Conservation (phyloP, 768 basidiomycete genomes). For the Termitomyces heimii region DNA sequence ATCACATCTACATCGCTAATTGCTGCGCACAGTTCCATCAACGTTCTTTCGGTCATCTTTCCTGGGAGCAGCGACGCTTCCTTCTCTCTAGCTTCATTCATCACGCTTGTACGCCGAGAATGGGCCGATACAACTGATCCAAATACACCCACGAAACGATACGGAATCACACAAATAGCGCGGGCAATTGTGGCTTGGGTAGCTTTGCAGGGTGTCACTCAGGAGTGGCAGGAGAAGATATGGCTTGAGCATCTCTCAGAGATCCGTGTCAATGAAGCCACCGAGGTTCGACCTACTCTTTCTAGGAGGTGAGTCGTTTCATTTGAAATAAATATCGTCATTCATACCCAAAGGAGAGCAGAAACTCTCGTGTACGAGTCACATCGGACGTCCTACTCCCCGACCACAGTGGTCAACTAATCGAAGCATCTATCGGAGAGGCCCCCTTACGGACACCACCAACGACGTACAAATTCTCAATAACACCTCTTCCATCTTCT, state of each 20-base stretch:
- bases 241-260: constrained; percentile 67
- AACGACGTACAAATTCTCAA: constrained; percentile 19
- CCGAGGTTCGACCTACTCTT: constrained; percentile 21
- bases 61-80: constrained; percentile 74
- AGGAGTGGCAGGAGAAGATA: constrained; percentile 69
- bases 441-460: constrained; percentile 28
- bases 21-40: constrained; percentile 72
- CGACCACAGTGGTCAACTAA: constrained; percentile 62
- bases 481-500: constrained; percentile 5
- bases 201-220: constrained; percentile 74
- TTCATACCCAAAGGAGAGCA: constrained; percentile 8
- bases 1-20: constrained; percentile 69
- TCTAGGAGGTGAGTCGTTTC: constrained; percentile 26
- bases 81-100: constrained; percentile 77
- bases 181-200: constrained; percentile 77
- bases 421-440: constrained; percentile 79
- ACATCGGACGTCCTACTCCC: constrained; percentile 70
- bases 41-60: constrained; percentile 65
- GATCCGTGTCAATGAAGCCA: constrained; percentile 51
- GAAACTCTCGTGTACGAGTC: constrained; percentile 60
- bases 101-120: constrained; percentile 73
- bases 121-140: constrained; percentile 56
- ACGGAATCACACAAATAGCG: constrained; percentile 59
- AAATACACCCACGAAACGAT: constrained; percentile 51
- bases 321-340: not conserved